phyloP scores from a whole-genome alignment of 805 yeast species.

The Lipomyces sp. region DNA sequence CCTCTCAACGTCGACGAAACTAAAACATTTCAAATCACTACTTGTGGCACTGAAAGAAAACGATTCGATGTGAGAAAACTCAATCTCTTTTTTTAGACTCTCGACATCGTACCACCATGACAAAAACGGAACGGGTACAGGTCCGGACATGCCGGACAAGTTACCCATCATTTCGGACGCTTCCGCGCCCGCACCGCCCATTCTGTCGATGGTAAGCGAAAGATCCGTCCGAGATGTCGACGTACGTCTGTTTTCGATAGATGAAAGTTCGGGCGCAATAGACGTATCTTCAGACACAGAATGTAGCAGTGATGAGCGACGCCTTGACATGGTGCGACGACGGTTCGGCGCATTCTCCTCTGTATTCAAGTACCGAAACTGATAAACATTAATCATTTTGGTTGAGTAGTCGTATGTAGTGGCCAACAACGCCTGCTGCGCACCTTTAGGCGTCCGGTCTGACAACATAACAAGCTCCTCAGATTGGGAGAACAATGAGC shows the following conservation, averaged over 20 bases:
- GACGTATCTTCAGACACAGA: slow-evolving; percentile 24
- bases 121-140: slow-evolving; percentile 11
- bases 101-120: slow-evolving; percentile 34
- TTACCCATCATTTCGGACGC: slow-evolving; percentile 9
- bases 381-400: slow-evolving; percentile 56
- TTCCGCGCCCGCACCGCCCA: slow-evolving; percentile 44
- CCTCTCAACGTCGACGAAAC: slow-evolving; percentile 47
- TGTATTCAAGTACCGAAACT: slow-evolving; percentile 52
- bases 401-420: slow-evolving; percentile 54
- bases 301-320: slow-evolving; percentile 31
- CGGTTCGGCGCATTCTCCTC: slow-evolving; percentile 9
- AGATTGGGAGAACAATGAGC: slow-evolving; percentile 61
- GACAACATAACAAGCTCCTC: slow-evolving; percentile 56
- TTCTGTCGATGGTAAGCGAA: slow-evolving; percentile 41
- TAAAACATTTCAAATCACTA: slow-evolving; percentile 4
- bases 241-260: slow-evolving; percentile 14
- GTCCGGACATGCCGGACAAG: slow-evolving; percentile 2
- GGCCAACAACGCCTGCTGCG: slow-evolving; percentile 18
- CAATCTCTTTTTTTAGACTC: slow-evolving; percentile 41
- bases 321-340: slow-evolving; percentile 31
- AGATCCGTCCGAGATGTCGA: slow-evolving; percentile 26
- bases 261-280: slow-evolving; percentile 10
- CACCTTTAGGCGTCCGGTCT: slow-evolving; percentile 7
- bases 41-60: slow-evolving; percentile 15
- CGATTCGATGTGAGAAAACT: slow-evolving; percentile 27